Base-by-base conservation (phyloP, 257 asterid genomes). In the Nemophila menziesii region DNA sequence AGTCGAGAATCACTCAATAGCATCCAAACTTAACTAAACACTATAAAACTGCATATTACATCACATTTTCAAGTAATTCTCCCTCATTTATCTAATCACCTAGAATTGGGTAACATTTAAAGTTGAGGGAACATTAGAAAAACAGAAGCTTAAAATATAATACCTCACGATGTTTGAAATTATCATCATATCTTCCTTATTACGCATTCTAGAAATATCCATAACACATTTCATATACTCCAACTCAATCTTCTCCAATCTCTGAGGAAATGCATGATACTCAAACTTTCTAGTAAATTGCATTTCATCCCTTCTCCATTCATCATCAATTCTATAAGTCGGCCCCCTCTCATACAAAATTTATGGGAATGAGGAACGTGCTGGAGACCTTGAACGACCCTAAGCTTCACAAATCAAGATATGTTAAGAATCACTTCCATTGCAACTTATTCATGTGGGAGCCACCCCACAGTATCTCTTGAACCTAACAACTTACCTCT, bases 371-470 rank as follows among this genome's bases (percentile, higher is more conserved):
- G 86, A 58, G 39, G 63, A 45, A n/a, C 54, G 79, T 45, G 72
- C 77, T 0, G 96, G 96, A 65, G 99, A 90, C 78, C 75, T 85
- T 59, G 93, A 80, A 62, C 47, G 82, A 74, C 71, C 86, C 74
- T 79, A 80, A 85, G 99, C 99, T 90, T 85, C 94, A 85, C 72
- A 75, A 79, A 79, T 84, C 78, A 92, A 90, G 85, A 79, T 79
- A 64, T 69, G 81, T 85, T 85, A 85, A 77, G n/a, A n/a, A n/a
- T 74, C 72, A 77, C 73, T 65, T 74, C 81, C 63, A 33, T 67
- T 78, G 92, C 78, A 79, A 87, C 94, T 86, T 79, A 38, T 22
- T 71, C 79, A 58, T 44, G 60, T 69, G 58, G 67, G 67, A 74
- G 66, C 73, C 90, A 73, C 94, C 85, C 77, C 34, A n/a, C n/a